A percentile compares a stretch with the other conserved stretches of the same genome.
Conservation (phyloP, 495 filamentous ascomycete genomes). For the Neurospora sp. region DNA sequence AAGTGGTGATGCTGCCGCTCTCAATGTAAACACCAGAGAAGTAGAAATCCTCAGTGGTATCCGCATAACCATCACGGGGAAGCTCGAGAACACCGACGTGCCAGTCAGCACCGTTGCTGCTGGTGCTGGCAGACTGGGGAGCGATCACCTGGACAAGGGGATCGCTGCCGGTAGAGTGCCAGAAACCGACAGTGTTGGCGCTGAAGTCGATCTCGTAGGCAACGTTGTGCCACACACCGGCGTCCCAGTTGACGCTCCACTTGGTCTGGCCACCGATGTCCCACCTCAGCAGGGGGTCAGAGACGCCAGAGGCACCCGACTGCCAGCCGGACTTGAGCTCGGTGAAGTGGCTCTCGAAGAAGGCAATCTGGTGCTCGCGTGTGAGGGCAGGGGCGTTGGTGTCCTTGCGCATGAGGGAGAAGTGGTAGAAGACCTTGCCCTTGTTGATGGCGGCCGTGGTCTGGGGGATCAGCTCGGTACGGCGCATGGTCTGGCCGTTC, state of each 20-base stretch:
- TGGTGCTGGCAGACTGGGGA: slow-evolving; percentile 47
- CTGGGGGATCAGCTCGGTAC: slow-evolving; percentile 58
- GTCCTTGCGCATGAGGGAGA: slow-evolving; percentile 49
- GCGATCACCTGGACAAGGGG: slow-evolving; percentile 44
- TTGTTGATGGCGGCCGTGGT: slow-evolving; percentile 51
- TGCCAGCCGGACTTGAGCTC: slow-evolving; percentile 64
- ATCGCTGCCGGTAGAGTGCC: slow-evolving; percentile 54
- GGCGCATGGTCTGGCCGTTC: slow-evolving; percentile 48
- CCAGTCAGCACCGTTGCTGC: slow-evolving; percentile 66
- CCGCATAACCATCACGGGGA: slow-evolving; percentile 45
- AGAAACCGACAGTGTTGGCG: slow-evolving; percentile 51
- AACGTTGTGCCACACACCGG: slow-evolving; percentile 68
- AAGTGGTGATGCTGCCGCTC: slow-evolving; percentile 49
- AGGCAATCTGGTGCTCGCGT: slow-evolving; percentile 65
- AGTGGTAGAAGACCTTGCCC: slow-evolving; percentile 61
- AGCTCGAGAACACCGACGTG: slow-evolving; percentile 65
- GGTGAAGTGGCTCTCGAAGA: slow-evolving; percentile 70
- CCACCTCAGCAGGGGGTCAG: slow-evolving; percentile 37
- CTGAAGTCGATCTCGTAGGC: slow-evolving; percentile 61
- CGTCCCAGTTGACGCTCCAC: slow-evolving; percentile 37
- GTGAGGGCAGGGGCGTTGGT: slow-evolving; percentile 49
- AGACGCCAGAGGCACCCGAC: slow-evolving; percentile 44
- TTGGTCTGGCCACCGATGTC: slow-evolving; percentile 30
- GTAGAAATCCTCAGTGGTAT: slow-evolving; percentile 55
- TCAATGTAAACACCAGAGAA: slow-evolving; percentile 69